phyloP scores from a whole-genome alignment of 208 protist species.

The Acanthamoeba healyi region DNA sequence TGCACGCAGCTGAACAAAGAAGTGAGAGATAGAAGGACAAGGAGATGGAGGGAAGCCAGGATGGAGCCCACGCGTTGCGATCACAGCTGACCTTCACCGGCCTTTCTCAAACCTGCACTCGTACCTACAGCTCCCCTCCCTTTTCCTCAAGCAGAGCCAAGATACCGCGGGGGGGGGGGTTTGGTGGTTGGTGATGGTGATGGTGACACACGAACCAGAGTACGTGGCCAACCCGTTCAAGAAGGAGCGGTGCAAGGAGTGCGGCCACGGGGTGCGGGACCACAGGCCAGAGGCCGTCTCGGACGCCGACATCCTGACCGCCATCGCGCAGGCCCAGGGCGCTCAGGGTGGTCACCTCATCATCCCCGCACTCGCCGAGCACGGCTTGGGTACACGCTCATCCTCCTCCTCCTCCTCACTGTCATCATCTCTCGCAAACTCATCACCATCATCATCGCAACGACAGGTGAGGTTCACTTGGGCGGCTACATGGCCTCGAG shows the following conservation, averaged over 20 bases:
- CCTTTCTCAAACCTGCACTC: background rate
- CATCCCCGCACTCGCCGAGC: background rate
- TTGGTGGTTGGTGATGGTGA: background rate
- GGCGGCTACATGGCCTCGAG: background rate
- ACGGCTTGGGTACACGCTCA: background rate
- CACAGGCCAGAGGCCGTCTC: background rate
- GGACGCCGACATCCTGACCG: background rate
- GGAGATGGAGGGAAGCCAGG: background rate
- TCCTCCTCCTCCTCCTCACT: background rate
- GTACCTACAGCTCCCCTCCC: background rate
- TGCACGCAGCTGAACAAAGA: too few relatives aligned
- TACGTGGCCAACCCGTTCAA: conserved; percentile 19
- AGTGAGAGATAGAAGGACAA: background rate
- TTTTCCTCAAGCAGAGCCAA: background rate
- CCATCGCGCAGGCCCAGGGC: background rate
- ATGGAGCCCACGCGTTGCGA: too few relatives aligned
- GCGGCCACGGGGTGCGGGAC: background rate
- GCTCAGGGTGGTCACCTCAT: background rate
- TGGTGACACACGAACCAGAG: background rate
- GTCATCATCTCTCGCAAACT: too few relatives aligned
- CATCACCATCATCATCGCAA: background rate
- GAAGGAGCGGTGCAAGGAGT: background rate
- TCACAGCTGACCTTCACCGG: conserved; percentile 5
- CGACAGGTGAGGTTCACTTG: background rate
- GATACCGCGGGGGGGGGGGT: too few relatives aligned